Percentiles rank a stretch among this genome's conserved stretches.
Conservation (phyloP, 2,329 filamentous ascomycete genomes). For the Xylaria sp. region DNA sequence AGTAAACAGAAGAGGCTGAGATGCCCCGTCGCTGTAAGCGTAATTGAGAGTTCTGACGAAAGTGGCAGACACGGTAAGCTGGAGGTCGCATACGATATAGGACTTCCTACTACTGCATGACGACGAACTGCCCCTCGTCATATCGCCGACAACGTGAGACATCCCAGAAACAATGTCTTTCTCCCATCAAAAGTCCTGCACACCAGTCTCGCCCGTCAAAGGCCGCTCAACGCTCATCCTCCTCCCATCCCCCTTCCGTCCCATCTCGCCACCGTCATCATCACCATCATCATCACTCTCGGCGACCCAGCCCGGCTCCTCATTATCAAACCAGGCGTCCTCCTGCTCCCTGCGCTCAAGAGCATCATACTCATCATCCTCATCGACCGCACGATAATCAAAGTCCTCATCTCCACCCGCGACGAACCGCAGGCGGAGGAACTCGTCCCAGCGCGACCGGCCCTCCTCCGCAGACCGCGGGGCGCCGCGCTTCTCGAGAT, state of each 20-base stretch:
- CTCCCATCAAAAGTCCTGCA: slow-evolving; percentile 2
- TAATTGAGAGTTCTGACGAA: neutral
- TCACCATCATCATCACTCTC: slow-evolving; percentile 43
- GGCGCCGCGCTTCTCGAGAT: slow-evolving; percentile 10
- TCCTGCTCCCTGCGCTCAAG: slow-evolving; percentile 65
- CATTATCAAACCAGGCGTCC: slow-evolving; percentile 80
- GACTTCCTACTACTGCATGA: neutral
- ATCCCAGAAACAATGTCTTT: neutral
- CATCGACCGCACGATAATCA: slow-evolving; percentile 74
- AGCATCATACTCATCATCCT: slow-evolving; percentile 72
- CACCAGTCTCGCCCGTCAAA: slow-evolving; percentile 66
- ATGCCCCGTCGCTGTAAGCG: neutral
- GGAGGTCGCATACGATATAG: neutral
- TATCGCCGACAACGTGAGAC: neutral
- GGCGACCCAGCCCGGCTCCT: slow-evolving; percentile 71
- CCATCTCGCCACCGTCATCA: slow-evolving; percentile 31
- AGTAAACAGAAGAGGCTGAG: neutral
- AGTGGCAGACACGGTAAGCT: neutral
- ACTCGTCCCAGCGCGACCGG: slow-evolving; percentile 69
- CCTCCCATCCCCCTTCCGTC: slow-evolving; percentile 26
- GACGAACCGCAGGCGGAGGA: slow-evolving; percentile 76
- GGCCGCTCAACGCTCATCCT: slow-evolving; percentile 25
- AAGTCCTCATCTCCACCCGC: slow-evolving; percentile 78
- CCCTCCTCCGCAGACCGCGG: slow-evolving; percentile 67
- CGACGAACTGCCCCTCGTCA: neutral